Percentiles rank a stretch among this genome's conserved stretches.
phyloP scores from a whole-genome alignment of 1,284 basidiomycete genomes.

The Agroathelia rolfsii region DNA sequence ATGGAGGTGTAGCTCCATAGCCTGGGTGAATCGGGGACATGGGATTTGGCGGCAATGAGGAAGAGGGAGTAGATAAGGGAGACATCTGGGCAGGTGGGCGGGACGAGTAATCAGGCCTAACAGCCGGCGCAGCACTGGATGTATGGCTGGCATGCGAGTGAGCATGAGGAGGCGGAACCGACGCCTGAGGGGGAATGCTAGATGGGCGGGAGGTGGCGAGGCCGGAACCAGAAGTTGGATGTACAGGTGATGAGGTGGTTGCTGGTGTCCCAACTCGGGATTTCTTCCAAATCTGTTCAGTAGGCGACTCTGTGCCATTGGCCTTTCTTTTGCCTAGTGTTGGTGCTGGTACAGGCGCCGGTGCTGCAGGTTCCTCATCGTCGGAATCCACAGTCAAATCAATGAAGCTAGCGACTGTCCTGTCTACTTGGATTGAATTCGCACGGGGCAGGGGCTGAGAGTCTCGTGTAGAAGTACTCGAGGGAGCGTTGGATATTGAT shows the following conservation, averaged over 20 bases:
- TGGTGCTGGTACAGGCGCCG: slow-evolving; percentile 17
- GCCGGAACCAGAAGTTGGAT: background rate
- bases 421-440: slow-evolving; percentile 11
- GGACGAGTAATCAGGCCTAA: too few species aligned
- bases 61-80: too few species aligned
- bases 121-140: too few species aligned
- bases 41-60: too few species aligned
- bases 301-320: slow-evolving; percentile 38
- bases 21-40: too few species aligned
- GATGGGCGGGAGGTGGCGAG: background rate
- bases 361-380: slow-evolving; percentile 41
- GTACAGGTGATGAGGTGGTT: too few species aligned
- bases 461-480: slow-evolving; percentile 10
- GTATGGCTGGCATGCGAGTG: too few species aligned
- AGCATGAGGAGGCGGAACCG: too few species aligned
- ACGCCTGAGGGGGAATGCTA: too few species aligned
- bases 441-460: slow-evolving; percentile 15
- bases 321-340: slow-evolving; percentile 49
- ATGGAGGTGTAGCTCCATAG: too few species aligned
- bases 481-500: slow-evolving; percentile 35
- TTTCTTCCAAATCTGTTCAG: slow-evolving; percentile 67
- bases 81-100: too few species aligned
- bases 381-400: slow-evolving; percentile 74
- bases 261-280: slow-evolving; percentile 47
- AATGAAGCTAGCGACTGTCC: slow-evolving; percentile 43